phyloP scores from a whole-genome alignment of 2,329 filamentous ascomycete genomes.

The Boeremia exigua region DNA sequence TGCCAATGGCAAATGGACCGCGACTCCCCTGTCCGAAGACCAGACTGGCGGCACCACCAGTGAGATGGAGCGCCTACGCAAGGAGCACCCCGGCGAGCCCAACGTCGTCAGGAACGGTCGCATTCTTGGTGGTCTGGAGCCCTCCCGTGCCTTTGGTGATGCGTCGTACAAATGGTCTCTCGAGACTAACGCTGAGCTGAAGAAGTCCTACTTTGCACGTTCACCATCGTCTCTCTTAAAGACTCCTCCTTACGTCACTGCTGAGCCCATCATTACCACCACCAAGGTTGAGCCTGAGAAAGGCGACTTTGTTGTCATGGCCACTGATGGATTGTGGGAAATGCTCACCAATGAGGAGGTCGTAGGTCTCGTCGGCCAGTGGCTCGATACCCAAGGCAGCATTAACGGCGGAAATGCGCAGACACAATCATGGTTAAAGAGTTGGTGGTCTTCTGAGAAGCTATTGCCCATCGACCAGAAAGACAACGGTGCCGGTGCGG shows the following conservation, averaged over 20 bases:
- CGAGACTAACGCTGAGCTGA: conserved; percentile 82
- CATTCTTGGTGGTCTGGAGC: conserved; percentile 89
- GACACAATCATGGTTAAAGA: conserved; percentile 69
- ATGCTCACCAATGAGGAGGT: conserved; percentile 99
- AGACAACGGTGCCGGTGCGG: conserved; percentile 60
- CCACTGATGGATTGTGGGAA: conserved; percentile 97
- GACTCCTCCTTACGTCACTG: conserved; percentile 95
- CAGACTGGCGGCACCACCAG: conserved; percentile 90
- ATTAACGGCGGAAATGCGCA: conserved; percentile 45
- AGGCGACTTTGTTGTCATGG: conserved; percentile 94
- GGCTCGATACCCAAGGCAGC: conserved; percentile 79
- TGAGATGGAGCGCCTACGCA: conserved; percentile 81
- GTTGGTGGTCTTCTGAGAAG: conserved; percentile 68
- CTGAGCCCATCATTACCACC: conserved; percentile 91
- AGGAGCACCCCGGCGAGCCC: conserved; percentile 87
- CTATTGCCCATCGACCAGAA: conserved; percentile 77
- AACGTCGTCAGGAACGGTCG: conserved; percentile 87
- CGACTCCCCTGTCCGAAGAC: conserved; percentile 86
- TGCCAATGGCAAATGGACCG: conserved; percentile 85
- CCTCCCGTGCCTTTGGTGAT: conserved; percentile 93
- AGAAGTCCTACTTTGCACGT: conserved; percentile 85
- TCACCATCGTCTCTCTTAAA: conserved; percentile 77
- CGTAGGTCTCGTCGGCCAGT: conserved; percentile 92
- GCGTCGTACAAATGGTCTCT: conserved; percentile 95
- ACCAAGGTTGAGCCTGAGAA: conserved; percentile 88